Evolutionary conservation across 345 rosid species (phyloP).

Genomic region (Laguncularia racemosa): DNA sequence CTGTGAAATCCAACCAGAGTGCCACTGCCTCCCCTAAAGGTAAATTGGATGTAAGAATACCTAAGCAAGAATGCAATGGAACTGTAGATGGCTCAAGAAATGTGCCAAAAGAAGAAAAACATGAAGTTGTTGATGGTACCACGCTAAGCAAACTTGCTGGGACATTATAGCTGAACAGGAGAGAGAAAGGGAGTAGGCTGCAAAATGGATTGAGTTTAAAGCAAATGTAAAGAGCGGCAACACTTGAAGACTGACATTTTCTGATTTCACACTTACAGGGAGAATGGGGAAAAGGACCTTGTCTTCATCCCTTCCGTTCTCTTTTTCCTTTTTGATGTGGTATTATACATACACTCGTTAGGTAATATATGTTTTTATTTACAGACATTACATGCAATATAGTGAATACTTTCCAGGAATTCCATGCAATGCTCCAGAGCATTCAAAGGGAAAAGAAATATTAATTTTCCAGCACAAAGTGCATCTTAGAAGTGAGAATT

Average conservation of each 20-base stretch:
- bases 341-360: constrained; percentile 1
- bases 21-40: constrained; percentile 14
- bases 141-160: constrained; percentile 19
- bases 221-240: constrained; percentile 60
- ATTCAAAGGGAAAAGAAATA: no score
- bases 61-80: constrained; percentile 35
- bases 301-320: constrained; percentile 16
- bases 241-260: constrained; percentile 5
- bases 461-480: no score
- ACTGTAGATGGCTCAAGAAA: constrained; percentile 13
- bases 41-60: constrained; percentile 15
- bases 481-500: no score
- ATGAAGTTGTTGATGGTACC: constrained; percentile 14
- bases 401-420: no score
- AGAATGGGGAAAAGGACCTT: constrained; percentile 17
- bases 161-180: constrained; percentile 16
- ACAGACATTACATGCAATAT: no score
- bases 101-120: constrained; percentile 18
- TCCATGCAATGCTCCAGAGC: no score
- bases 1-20: constrained; percentile 4
- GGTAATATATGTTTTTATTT: no score
- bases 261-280: constrained; percentile 15
- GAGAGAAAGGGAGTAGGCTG: constrained; percentile 23
- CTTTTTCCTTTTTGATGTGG: constrained; percentile 16
- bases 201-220: constrained; percentile 31